phyloP scores from a whole-genome alignment of 495 filamentous ascomycete genomes.

The Terfezia boudieri region DNA sequence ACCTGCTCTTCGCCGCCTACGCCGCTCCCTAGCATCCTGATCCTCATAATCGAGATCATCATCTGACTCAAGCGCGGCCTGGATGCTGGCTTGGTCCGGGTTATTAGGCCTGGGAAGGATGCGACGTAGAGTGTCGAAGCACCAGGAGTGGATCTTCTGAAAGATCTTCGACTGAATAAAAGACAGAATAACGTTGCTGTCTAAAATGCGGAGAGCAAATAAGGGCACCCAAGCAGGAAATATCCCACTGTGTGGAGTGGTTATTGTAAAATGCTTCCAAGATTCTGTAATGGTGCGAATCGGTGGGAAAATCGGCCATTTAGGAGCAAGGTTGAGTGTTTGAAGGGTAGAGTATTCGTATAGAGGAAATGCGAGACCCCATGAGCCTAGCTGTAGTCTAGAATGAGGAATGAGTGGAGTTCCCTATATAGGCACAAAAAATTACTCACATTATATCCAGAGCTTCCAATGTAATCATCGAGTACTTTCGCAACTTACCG shows the following conservation, averaged over 20 bases:
- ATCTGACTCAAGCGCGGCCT: conserved; percentile 10
- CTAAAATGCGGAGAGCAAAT: conserved; percentile 6
- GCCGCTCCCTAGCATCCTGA: background rate
- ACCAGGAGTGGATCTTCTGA: background rate
- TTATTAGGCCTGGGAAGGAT: conserved; percentile 14
- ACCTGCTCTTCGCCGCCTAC: background rate
- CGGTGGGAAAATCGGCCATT: conserved; percentile 12
- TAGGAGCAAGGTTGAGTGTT: conserved; percentile 11
- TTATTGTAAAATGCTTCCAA: too few species aligned
- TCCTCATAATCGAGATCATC: conserved; percentile 5
- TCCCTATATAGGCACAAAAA: too few species aligned
- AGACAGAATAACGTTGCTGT: conserved; percentile 12
- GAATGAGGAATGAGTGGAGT: too few species aligned
- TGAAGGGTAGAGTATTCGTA: conserved; percentile 15
- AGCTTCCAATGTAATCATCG: conserved; percentile 5
- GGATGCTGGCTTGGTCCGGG: conserved; percentile 9
- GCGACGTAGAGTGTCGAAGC: background rate
- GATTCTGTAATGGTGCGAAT: conserved; percentile 3
- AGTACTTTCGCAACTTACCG: conserved; percentile 7
- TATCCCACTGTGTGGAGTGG: background rate
- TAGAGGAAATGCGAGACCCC: conserved; percentile 17
- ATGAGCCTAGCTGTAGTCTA: conserved; percentile 12
- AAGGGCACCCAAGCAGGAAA: conserved; percentile 8
- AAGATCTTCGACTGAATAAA: conserved; percentile 13
- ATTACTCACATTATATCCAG: background rate